A percentile compares a stretch with the other conserved stretches of the same genome.
phyloP scores from a whole-genome alignment of 208 protist genomes.

The Entamoeba invadens region DNA sequence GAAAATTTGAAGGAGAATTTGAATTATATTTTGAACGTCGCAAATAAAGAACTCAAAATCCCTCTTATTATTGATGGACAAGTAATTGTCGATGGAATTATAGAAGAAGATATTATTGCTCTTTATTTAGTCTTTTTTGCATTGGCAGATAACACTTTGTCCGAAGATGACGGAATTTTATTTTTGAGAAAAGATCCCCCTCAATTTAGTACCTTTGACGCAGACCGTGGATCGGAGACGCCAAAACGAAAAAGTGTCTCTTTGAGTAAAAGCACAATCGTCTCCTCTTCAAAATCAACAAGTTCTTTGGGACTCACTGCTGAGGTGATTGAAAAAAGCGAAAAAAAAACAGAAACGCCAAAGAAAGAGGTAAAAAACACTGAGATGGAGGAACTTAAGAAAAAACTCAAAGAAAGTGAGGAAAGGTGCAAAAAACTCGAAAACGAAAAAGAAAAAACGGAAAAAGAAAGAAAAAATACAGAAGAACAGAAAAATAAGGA shows the following conservation, averaged over 20 bases:
- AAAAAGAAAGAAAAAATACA: not conserved
- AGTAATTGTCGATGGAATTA: not conserved
- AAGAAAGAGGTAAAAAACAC: too few species aligned
- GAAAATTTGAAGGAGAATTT: not conserved
- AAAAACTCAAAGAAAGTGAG: too few species aligned
- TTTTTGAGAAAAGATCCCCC: not conserved
- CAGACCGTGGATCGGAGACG: not conserved
- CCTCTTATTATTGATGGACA: not conserved
- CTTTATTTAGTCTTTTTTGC: not conserved
- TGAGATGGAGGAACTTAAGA: too few species aligned
- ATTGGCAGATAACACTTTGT: not conserved
- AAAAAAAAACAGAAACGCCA: too few species aligned
- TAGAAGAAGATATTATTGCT: not conserved
- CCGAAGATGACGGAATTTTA: not conserved
- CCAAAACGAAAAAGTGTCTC: not conserved
- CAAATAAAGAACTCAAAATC: not conserved
- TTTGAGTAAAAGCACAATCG: not conserved
- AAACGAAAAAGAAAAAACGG: not conserved
- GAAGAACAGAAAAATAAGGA: not conserved
- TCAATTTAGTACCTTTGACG: not conserved
- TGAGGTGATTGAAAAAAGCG: not conserved
- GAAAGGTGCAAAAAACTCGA: not conserved
- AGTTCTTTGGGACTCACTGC: not conserved
- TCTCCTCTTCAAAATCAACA: not conserved
- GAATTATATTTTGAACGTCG: not conserved